These are phyloP conservation scores for Gamsiella multidivaricata DNA, from an alignment of 192 early-diverging fungal species.

Conservation along the genomic window DNA sequence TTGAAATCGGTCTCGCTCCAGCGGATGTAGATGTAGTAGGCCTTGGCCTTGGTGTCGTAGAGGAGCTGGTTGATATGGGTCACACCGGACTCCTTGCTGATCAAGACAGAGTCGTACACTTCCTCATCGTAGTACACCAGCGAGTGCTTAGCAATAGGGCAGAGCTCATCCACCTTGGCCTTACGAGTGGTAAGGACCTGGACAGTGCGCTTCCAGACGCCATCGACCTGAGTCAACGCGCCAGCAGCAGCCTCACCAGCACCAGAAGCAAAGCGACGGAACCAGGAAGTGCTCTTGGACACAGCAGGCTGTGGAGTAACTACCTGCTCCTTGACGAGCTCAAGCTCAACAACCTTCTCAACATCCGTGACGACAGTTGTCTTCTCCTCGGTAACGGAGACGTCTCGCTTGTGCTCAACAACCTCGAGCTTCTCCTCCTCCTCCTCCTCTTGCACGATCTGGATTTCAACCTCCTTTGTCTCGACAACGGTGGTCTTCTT, in stretches of 20 bases:
- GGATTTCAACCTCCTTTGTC: background rate
- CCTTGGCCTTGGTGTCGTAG: conserved; percentile 6
- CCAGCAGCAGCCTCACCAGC: conserved; percentile 12
- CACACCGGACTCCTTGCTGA: conserved; percentile 15
- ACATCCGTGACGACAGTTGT: no score
- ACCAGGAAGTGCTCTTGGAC: conserved; percentile 31
- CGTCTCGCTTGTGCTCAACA: no score
- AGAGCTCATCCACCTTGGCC: conserved; percentile 11
- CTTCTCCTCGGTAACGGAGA: no score
- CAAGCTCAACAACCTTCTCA: no score
- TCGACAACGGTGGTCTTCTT: conserved; percentile 13
- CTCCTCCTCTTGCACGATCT: background rate
- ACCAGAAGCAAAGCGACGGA: conserved; percentile 9
- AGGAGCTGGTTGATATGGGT: conserved; percentile 19
- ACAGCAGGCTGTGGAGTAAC: conserved; percentile 25
- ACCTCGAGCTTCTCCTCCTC: no score
- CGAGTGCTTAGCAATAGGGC: conserved; percentile 21
- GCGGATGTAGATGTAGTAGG: conserved; percentile 16
- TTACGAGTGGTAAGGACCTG: conserved; percentile 34
- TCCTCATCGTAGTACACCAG: conserved; percentile 28
- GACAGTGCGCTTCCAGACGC: conserved; percentile 29
- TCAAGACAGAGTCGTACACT: conserved; percentile 24
- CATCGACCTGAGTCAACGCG: conserved; percentile 11
- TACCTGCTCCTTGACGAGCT: no score
- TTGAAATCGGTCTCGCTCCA: conserved; percentile 31